Conservation (phyloP, 2,329 filamentous ascomycete genomes). For the Fusarium newnesense region DNA sequence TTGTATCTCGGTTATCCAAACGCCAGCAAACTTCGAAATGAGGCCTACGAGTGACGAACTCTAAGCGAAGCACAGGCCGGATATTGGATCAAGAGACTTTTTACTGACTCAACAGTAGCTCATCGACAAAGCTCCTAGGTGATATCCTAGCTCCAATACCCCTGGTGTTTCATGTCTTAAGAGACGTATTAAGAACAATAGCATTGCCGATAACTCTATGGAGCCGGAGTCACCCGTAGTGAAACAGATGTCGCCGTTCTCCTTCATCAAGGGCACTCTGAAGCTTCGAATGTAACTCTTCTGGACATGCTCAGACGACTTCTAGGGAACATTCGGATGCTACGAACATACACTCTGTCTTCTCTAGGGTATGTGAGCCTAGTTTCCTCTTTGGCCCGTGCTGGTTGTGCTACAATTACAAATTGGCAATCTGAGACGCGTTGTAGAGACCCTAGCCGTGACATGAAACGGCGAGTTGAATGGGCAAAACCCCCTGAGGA, state of each 20-base stretch:
- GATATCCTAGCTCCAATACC: constrained; percentile 1
- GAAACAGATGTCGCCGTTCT: constrained; percentile 15
- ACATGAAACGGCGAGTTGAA: constrained; percentile 39
- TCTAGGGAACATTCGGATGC: neutral
- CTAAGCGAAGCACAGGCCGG: constrained; percentile 11
- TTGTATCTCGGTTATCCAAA: neutral
- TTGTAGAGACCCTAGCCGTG: constrained; percentile 25
- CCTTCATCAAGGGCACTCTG: neutral
- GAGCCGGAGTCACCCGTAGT: constrained; percentile 17
- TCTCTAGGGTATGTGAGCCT: constrained; percentile 18
- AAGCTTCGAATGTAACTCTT: constrained; percentile 21
- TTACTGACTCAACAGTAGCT: neutral
- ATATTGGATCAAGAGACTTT: constrained; percentile 6
- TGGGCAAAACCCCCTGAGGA: constrained; percentile 23
- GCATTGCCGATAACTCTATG: constrained; percentile 31
- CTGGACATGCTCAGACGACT: neutral
- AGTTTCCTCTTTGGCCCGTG: constrained; percentile 13
- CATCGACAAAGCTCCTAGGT: neutral
- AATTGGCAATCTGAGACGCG: constrained; percentile 45
- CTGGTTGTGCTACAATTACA: constrained; percentile 28
- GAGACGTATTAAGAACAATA: constrained; percentile 25
- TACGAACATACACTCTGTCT: neutral
- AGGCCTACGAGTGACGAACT: neutral
- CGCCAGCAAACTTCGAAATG: neutral
- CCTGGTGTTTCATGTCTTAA: constrained; percentile 32